Evolutionary conservation across 2,329 filamentous ascomycete genomes (phyloP), one percentile per base, ranked within the genome.

Genomic region (Fusarium buxicola): DNA sequence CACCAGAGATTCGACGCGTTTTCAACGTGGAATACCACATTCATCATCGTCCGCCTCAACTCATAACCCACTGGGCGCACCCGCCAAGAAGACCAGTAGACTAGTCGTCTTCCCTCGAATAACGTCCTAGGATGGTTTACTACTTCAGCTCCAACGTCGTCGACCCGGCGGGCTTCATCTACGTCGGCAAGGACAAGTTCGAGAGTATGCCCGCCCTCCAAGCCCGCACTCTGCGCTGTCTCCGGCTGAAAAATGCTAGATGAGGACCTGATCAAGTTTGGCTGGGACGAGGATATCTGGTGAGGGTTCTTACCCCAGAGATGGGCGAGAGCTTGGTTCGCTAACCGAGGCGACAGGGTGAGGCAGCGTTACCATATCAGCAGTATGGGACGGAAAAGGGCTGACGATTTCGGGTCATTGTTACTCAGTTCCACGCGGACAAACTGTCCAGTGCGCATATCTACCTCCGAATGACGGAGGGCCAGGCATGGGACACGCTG

Each of bases 151-250:
- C 94, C 24, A 94, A 86, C 60, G 87, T 88, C 36, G 92, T 96
- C 34, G 84, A 89, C 11, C 94, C 95, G 2, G 76, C 92, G 28
- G 94, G 92, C 36, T 94, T 90, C 75, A 88, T 99, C 73, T 99
- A 99, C 76, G 92, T 97, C 58, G 95, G 95, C 77, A 99, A 98
- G 79, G 95, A 99, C 83, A 99, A 99, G 81, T 94, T 95, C 70
- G 95, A 99, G 82, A 99, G 95, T 97, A 83, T 73, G 89, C 70
- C 60, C 63, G 51, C 55, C 55, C 28, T 44, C n/a, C 24, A 30
- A 18, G 44, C 24, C 53, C 53, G 56, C 36, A 34, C 50, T 49
- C 44, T 40, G 39, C 51, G n/a, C 21, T 38, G 31, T 63, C 43
- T 24, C 28, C 48, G 40, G 56, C 68, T 70, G 56, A 72, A 57